These are phyloP conservation scores for Phalaenopsis equestris DNA, from an alignment of 106 monocot species.

Conservation along the genomic window DNA sequence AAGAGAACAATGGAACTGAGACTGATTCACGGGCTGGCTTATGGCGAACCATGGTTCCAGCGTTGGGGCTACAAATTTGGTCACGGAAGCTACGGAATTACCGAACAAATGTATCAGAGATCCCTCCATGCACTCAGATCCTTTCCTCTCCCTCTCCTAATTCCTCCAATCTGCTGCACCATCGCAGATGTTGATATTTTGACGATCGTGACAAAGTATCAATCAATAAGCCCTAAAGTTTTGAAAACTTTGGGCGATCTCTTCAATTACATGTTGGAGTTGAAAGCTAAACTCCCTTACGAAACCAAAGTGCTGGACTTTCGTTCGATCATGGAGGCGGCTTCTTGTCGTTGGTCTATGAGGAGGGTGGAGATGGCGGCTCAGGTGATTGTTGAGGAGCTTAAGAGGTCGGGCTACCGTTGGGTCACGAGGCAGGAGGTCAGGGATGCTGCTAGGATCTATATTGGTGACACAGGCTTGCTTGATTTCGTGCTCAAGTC, in stretches of 20 bases:
- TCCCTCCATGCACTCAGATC: constrained; percentile 46
- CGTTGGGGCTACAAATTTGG: constrained; percentile 71
- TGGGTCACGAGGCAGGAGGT: constrained; percentile 90
- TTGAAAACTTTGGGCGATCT: constrained; percentile 55
- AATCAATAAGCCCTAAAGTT: constrained; percentile 27
- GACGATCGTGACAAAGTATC: constrained; percentile 50
- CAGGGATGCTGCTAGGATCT: constrained; percentile 61
- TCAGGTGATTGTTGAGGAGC: constrained; percentile 64
- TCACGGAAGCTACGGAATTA: constrained; percentile 59
- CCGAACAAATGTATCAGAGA: constrained; percentile 41
- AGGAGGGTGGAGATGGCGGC: constrained; percentile 88
- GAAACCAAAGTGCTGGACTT: constrained; percentile 35
- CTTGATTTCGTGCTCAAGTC: constrained; percentile 84
- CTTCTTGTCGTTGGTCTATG: constrained; percentile 67
- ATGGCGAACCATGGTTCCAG: constrained; percentile 76
- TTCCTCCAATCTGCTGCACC: constrained; percentile 29
- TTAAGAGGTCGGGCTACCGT: constrained; percentile 37
- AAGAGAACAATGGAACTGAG: constrained; percentile 72
- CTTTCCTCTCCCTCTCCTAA: constrained; percentile 56
- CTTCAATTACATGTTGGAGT: constrained; percentile 61
- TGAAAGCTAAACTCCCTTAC: constrained; percentile 39
- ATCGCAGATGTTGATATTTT: constrained; percentile 22
- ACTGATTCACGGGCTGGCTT: constrained; percentile 64
- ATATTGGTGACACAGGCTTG: constrained; percentile 80
- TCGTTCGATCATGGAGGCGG: constrained; percentile 36